Evolutionary conservation across 2,329 filamentous ascomycete species (phyloP).

Genomic region (Dryadomyces sulphureus): DNA sequence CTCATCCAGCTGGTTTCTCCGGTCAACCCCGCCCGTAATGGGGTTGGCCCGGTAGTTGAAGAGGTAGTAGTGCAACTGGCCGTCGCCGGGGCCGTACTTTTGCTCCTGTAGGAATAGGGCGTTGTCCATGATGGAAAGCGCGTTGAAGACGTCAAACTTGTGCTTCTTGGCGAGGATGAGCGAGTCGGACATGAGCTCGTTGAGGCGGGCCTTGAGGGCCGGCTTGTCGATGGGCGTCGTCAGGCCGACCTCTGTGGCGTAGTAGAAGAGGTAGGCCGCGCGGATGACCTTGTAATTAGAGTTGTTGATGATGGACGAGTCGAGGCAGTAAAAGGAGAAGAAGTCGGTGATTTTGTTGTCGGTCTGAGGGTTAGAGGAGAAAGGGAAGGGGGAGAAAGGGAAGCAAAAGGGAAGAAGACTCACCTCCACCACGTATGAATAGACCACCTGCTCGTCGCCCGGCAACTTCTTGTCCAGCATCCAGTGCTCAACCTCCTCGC

Average conservation of each 20-base stretch:
- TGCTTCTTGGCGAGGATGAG: constrained; percentile 72
- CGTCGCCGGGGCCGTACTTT: constrained; percentile 89
- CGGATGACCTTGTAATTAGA: constrained; percentile 64
- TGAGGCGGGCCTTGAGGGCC: constrained; percentile 65
- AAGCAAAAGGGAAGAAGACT: constrained; percentile 7
- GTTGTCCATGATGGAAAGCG: constrained; percentile 86
- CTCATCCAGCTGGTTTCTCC: constrained; percentile 62
- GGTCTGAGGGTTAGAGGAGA: constrained; percentile 21
- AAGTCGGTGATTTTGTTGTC: constrained; percentile 85
- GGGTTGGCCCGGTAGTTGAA: constrained; percentile 89
- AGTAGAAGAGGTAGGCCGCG: constrained; percentile 95
- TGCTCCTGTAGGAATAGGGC: constrained; percentile 83
- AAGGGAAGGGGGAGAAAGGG: neutral
- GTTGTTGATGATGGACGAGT: constrained; percentile 80
- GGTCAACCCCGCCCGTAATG: constrained; percentile 75
- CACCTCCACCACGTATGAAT: constrained; percentile 82
- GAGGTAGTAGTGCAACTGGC: constrained; percentile 89
- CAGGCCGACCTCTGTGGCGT: constrained; percentile 72
- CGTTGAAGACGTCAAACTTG: constrained; percentile 94
- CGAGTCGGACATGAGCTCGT: constrained; percentile 67
- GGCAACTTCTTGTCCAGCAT: constrained; percentile 55
- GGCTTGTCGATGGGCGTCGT: constrained; percentile 32
- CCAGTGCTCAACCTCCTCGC: constrained; percentile 79
- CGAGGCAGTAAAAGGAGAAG: constrained; percentile 90
- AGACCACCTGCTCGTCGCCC: constrained; percentile 67